Base-by-base conservation (phyloP, 495 filamentous ascomycete species). In the Hamigera avellanea region DNA sequence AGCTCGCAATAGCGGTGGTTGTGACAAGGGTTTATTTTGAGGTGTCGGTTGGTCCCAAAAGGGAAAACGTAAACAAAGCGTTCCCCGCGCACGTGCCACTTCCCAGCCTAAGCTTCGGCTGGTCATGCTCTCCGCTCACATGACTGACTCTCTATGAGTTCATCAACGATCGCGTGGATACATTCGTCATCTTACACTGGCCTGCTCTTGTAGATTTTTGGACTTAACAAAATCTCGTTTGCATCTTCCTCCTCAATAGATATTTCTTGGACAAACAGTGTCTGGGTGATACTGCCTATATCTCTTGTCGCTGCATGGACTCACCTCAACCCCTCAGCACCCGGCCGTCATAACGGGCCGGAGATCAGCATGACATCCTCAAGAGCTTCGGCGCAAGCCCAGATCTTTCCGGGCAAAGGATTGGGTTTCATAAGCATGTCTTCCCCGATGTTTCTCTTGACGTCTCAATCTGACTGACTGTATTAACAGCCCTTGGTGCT, bases 371-470 rank as follows among this genome's bases (percentile, higher is more conserved):
- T 76, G 70, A 73, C 72, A 49, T 51, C 56, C 41, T 33, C 46
- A 25, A 60, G 42, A 49, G 23, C 56, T 27, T 34, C 59, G 44
- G 38, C 67, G 63, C 43, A 76, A 26, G 77, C 77, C 32, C 78
- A 81, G 56, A 75, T 94, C 15, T 64, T 80, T 49, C 87, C 87
- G 6, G 78, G 81, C 26, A 75, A 79, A 44, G 80, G 74, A 19
- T 57, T 95, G 25, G 86, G 86, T 14, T 86, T 85, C 46, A 69
- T 95, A 34, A 73, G 84, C 80, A 73, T 48, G 66, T 59, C 13
- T 40, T 21, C 25, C 34, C 36, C n/a, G n/a, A n/a, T n/a, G n/a
- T n/a, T n/a, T n/a, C n/a, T n/a, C n/a, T n/a, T n/a, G 18, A 19
- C 2, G 10, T 13, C 19, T 35, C 14, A 5, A 13, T 25, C 17